Conservation (phyloP, 2,329 filamentous ascomycete species). For the Tolypocladium tundrense region DNA sequence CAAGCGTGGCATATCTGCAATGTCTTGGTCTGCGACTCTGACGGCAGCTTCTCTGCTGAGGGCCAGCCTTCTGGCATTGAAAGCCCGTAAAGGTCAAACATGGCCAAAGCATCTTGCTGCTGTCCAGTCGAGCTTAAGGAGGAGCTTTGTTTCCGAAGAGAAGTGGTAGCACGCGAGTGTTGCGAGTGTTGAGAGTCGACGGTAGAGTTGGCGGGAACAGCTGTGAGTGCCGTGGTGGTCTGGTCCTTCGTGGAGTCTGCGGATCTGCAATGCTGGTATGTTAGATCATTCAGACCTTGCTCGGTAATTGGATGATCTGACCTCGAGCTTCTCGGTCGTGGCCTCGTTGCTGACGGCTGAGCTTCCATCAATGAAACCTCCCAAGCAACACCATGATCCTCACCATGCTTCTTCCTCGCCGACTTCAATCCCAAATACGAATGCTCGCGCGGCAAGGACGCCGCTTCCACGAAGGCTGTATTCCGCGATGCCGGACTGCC, state of each 20-base stretch:
- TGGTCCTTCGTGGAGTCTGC: background rate
- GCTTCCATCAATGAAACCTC: background rate
- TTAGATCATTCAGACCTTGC: background rate
- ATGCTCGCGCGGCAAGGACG: background rate
- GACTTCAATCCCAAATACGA: background rate
- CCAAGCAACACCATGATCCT: constrained; percentile 2
- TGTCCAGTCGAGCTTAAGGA: constrained; percentile 23
- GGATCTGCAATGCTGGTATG: background rate
- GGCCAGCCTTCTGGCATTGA: constrained; percentile 35
- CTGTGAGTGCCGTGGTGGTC: background rate
- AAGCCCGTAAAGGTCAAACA: constrained; percentile 37
- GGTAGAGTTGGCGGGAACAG: background rate
- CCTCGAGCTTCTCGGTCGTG: constrained; percentile 2
- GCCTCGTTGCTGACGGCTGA: background rate
- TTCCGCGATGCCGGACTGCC: constrained; percentile 16
- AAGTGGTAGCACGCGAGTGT: background rate
- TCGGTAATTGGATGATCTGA: background rate
- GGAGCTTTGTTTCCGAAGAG: background rate
- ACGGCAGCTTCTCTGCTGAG: constrained; percentile 23
- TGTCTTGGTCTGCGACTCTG: constrained; percentile 11
- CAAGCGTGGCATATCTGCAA: constrained; percentile 40
- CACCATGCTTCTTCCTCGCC: background rate
- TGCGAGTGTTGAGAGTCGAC: background rate
- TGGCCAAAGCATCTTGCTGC: constrained; percentile 31
- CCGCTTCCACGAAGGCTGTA: background rate